A percentile compares a stretch with the other conserved stretches of the same genome.
Conservation (phyloP, 257 asterid species). For the Gentiana macrophylla region DNA sequence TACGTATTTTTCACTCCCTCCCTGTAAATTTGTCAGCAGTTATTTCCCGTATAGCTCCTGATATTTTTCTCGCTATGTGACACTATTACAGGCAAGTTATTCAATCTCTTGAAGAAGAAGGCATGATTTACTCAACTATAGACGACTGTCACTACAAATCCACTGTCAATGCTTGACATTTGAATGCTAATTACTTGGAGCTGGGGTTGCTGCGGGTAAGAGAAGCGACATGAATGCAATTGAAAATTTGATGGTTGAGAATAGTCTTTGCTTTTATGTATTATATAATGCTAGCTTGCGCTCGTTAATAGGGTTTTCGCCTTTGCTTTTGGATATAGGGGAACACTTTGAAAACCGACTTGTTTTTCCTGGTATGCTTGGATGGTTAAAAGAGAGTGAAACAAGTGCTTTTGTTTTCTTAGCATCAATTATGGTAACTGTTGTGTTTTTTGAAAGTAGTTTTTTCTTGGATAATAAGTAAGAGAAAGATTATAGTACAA, state of each 20-base stretch:
- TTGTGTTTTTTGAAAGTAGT: too few relatives aligned
- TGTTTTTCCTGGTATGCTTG: too few relatives aligned
- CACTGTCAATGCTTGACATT: constrained; percentile 49
- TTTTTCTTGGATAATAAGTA: too few relatives aligned
- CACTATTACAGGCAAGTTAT: constrained; percentile 44
- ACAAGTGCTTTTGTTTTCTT: too few relatives aligned
- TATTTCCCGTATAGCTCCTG: constrained; percentile 1
- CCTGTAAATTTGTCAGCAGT: constrained; percentile 4
- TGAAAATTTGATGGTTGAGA: too few relatives aligned
- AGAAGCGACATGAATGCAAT: too few relatives aligned
- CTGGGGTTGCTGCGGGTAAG: too few relatives aligned
- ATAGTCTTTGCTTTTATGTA: background rate
- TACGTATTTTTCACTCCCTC: constrained; percentile 20
- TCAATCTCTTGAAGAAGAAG: constrained; percentile 52
- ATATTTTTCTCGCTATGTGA: constrained; percentile 12
- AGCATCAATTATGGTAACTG: too few relatives aligned
- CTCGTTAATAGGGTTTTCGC: background rate
- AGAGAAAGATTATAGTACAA: too few relatives aligned
- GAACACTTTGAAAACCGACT: too few relatives aligned
- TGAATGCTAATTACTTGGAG: background rate
- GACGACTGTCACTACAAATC: constrained; percentile 72
- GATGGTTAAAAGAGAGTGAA: too few relatives aligned
- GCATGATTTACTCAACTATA: constrained; percentile 56
- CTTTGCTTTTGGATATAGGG: background rate
- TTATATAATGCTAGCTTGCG: background rate